Percentiles rank a stretch among this genome's conserved stretches.
Conservation (phyloP, 139 green algal genomes). For the Klebsormidium nitens region DNA sequence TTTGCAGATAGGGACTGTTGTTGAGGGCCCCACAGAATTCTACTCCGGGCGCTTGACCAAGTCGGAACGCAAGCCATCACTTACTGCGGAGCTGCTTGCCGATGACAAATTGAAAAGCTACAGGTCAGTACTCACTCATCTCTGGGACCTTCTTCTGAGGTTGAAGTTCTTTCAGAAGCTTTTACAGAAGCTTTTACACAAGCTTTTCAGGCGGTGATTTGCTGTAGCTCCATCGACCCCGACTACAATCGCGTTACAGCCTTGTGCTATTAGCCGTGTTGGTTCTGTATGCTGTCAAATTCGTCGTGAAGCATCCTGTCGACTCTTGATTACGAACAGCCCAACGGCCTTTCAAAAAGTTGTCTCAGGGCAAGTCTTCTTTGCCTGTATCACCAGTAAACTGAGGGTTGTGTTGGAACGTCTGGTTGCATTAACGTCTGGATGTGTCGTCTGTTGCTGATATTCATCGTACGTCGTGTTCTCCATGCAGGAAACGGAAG, state of each 20-base stretch:
- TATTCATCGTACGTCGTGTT: not conserved
- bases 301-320: not conserved
- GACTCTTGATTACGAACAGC: not conserved
- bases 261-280: not conserved
- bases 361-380: not conserved
- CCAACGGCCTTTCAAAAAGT: not conserved
- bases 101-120: constrained; percentile 5
- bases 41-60: constrained; percentile 62
- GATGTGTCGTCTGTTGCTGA: not conserved
- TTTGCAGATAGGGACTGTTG: constrained; percentile 69
- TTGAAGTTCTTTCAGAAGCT: not conserved
- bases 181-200: not conserved
- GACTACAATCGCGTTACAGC: not conserved
- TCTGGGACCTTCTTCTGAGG: not conserved
- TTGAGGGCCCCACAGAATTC: constrained; percentile 64
- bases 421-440: not conserved
- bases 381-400: not conserved
- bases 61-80: constrained; percentile 55
- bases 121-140: not conserved
- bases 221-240: not conserved
- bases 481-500: constrained; percentile 9
- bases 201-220: not conserved
- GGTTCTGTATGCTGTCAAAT: not conserved
- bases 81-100: constrained; percentile 41
- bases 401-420: too few species aligned